phyloP scores from a whole-genome alignment of 768 basidiomycete genomes.

The Xanthoconium stramineum region DNA sequence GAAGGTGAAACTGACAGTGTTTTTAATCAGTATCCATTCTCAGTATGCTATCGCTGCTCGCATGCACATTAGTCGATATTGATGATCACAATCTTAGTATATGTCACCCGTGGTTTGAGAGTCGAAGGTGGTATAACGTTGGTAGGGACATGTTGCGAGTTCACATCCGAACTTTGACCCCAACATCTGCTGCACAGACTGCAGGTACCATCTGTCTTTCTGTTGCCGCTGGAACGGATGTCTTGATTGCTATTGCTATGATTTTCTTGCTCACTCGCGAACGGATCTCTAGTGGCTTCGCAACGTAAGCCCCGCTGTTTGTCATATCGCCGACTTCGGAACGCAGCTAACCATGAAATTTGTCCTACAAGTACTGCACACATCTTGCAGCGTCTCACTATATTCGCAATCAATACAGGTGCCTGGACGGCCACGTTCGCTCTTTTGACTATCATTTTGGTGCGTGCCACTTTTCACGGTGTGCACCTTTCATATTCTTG shows the following conservation, averaged over 20 bases:
- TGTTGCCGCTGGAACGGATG: background rate
- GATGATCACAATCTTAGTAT: background rate
- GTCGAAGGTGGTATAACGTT: background rate
- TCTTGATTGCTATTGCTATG: background rate
- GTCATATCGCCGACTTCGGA: background rate
- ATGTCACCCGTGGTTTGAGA: background rate
- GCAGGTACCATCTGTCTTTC: background rate
- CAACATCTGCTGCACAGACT: background rate
- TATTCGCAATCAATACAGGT: background rate
- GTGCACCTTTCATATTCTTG: too few species aligned
- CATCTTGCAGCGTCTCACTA: background rate
- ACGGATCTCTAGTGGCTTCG: background rate
- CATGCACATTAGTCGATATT: background rate
- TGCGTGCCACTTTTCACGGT: background rate
- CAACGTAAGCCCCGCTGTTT: background rate
- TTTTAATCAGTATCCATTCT: too few species aligned
- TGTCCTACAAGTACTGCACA: background rate
- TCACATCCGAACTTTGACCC: background rate
- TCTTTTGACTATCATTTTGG: background rate
- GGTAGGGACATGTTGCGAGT: background rate
- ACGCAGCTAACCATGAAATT: background rate
- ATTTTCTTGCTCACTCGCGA: background rate
- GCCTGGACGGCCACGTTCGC: background rate
- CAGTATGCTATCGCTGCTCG: background rate
- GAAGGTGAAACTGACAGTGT: too few species aligned